phyloP scores from a whole-genome alignment of 2,329 filamentous ascomycete genomes.

The Diaporthe citriasiana region DNA sequence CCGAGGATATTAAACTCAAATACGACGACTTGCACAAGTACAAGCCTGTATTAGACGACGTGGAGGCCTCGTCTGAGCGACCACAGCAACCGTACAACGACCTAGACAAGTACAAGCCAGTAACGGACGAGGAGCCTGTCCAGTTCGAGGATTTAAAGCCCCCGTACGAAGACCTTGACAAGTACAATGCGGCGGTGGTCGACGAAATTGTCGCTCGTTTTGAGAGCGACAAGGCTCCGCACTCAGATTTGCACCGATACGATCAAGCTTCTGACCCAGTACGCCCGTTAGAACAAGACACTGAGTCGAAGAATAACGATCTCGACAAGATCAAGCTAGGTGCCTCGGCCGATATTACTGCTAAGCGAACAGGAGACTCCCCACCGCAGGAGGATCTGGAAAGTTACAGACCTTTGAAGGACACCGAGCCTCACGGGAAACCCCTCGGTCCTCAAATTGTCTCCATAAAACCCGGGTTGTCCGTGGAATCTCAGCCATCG shows the following conservation, averaged over 20 bases:
- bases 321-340: conserved; percentile 56
- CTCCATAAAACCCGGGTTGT: conserved; percentile 36
- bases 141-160: conserved; percentile 47
- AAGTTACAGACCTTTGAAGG: conserved; percentile 48
- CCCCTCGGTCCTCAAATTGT: conserved; percentile 49
- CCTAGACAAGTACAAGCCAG: conserved; percentile 51
- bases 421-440: conserved; percentile 29
- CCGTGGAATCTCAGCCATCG: not conserved
- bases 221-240: not conserved
- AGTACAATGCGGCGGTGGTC: conserved; percentile 52
- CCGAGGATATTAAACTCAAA: conserved; percentile 49
- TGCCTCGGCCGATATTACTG: not conserved
- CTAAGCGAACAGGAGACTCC: not conserved
- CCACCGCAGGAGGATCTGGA: conserved; percentile 58
- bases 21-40: conserved; percentile 57
- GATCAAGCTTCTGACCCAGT: not conserved
- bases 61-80: conserved; percentile 46
- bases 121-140: conserved; percentile 52
- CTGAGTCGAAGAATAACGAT: conserved; percentile 56
- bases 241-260: not conserved
- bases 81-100: conserved; percentile 44
- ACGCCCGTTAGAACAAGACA: conserved; percentile 44
- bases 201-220: conserved; percentile 23
- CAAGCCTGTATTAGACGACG: conserved; percentile 53
- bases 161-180: conserved; percentile 59